These are phyloP conservation scores for Poa pratensis DNA, from an alignment of 176 grass and related monocot species.

Conservation along the genomic window DNA sequence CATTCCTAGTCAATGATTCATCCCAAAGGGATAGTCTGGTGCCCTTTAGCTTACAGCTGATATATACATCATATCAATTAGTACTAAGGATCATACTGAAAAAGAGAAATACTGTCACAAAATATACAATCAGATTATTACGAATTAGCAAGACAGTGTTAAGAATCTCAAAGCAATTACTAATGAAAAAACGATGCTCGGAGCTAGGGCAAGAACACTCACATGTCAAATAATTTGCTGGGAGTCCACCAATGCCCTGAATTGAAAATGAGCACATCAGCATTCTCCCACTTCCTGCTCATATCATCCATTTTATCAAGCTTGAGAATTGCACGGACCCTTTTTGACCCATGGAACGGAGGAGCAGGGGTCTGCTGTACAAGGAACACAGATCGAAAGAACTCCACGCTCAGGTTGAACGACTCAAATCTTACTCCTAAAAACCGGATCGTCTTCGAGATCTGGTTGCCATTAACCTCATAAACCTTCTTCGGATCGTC, in stretches of 20 bases:
- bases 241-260: slow-evolving; percentile 99
- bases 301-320: slow-evolving; percentile 82
- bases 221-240: slow-evolving; percentile 98
- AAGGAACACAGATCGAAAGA: slow-evolving; percentile 82
- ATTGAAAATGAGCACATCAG: slow-evolving; percentile 92
- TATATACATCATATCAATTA: neutral
- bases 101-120: slow-evolving; percentile 14
- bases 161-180: neutral
- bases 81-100: neutral
- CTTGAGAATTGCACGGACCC: slow-evolving; percentile 69
- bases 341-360: slow-evolving; percentile 47
- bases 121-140: neutral
- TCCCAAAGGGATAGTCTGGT: neutral
- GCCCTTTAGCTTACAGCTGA: neutral
- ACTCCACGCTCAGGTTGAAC: slow-evolving; percentile 87
- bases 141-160: neutral
- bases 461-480: slow-evolving; percentile 86
- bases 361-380: slow-evolving; percentile 69
- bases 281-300: slow-evolving; percentile 66
- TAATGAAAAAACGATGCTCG: neutral
- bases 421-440: slow-evolving; percentile 81
- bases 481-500: slow-evolving; percentile 73
- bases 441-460: slow-evolving; percentile 89
- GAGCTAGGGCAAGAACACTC: slow-evolving; percentile 51
- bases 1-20: neutral